phyloP scores from a whole-genome alignment of 2,329 filamentous ascomycete species.

The Fusarium keratoplasticum region DNA sequence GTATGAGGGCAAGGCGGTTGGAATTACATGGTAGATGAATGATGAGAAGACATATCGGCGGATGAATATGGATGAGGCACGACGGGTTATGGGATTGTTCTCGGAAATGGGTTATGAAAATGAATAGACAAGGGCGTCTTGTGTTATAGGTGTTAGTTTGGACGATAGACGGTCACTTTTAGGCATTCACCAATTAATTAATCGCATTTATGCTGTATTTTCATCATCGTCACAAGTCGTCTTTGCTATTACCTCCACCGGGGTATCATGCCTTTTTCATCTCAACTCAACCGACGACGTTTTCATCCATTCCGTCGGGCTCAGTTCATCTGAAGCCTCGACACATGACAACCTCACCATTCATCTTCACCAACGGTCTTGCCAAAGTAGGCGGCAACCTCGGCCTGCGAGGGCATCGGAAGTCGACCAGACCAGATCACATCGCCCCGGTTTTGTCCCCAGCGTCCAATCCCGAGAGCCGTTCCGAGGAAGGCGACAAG shows the following conservation, averaged over 20 bases:
- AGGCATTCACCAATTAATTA: not conserved
- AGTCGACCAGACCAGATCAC: not conserved
- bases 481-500: slow-evolving; percentile 48
- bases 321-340: not conserved
- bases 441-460: not conserved
- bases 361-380: not conserved
- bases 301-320: not conserved
- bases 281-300: not conserved
- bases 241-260: not conserved
- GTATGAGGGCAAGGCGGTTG: slow-evolving; percentile 47
- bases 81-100: not conserved
- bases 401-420: not conserved
- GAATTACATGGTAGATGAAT: slow-evolving; percentile 44
- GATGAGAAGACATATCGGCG: not conserved
- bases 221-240: not conserved
- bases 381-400: not conserved
- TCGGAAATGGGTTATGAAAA: not conserved
- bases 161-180: not conserved
- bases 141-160: not conserved
- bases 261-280: not conserved
- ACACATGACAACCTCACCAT: not conserved
- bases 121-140: not conserved
- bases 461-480: not conserved
- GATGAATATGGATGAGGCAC: not conserved
- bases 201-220: not conserved